Evolutionary conservation across 352 stramenopile species (phyloP), one percentile per base, ranked within the genome.

Genomic region (Globisporangium spinosum): DNA sequence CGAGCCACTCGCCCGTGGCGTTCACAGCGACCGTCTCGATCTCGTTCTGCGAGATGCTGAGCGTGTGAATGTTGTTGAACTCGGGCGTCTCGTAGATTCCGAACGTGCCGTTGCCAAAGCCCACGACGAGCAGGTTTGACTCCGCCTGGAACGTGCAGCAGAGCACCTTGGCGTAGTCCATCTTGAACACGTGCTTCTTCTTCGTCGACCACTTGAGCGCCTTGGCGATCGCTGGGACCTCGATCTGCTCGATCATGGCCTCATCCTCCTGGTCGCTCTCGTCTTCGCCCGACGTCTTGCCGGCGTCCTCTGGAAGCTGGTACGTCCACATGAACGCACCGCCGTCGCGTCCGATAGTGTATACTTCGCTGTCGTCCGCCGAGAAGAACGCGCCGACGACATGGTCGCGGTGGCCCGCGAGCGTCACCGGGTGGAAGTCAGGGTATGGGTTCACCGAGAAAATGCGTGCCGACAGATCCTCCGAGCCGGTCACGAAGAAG

Each of bases 61-160:
- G 75, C n/a, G 96, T 98, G 82, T 99, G 97, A 70, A 99, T 98
- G 73, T 98, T 98, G 56, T 94, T 90, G 65, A 98, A 93, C 4
- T 87, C 87, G 2, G 97, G 97, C 63, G 99, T 83, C 62, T 99
- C 94, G 79, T 99, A 99, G 25, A 99, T 82, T 7, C 96, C 97
- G 73, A 99, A 99, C 27, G 98, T 93, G 67, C 98, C 98, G 62
- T 97, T 98, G 61, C 89, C 91, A 79, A 99, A 99, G 47, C 97
- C 98, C 22, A 98, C 87, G 12, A 98, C 89, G 10, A 99, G 86
- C 57, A 99, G 76, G 2, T 87, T 82, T 6, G 83, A 79, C 43
- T 68, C 71, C 4, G 87, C 82, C 71, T 98, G 96, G 72, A 98
- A 98, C 9, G 88, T 96, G 55, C 83, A 95, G 63, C 87, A 96